Evolutionary conservation across 768 basidiomycete species (phyloP).

Genomic region (Clavaria fumosa): DNA sequence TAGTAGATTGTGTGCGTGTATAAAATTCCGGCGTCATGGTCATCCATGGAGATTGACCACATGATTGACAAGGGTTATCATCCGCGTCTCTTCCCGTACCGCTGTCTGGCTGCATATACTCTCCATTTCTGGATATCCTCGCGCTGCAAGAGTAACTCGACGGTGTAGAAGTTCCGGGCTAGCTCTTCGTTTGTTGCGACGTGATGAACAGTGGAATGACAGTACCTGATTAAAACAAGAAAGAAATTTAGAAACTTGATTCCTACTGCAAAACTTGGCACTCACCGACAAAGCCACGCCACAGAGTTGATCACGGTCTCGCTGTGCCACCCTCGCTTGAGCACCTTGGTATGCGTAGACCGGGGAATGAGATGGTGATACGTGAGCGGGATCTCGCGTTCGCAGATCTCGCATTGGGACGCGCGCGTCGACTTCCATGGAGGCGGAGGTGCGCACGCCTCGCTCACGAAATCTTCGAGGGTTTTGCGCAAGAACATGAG

Average conservation of each 20-base stretch:
- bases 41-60: too few species aligned
- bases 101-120: slow-evolving; percentile 35
- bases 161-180: slow-evolving; percentile 33
- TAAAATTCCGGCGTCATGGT: too few species aligned
- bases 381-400: slow-evolving; percentile 38
- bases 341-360: slow-evolving; percentile 35
- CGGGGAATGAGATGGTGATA: slow-evolving; percentile 49
- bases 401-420: slow-evolving; percentile 43
- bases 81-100: slow-evolving; percentile 6
- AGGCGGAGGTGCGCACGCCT: slow-evolving; percentile 34
- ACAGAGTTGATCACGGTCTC: slow-evolving; percentile 38
- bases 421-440: slow-evolving; percentile 38
- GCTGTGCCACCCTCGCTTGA: slow-evolving; percentile 43
- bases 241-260: neutral
- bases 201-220: slow-evolving; percentile 35
- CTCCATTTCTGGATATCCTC: slow-evolving; percentile 45
- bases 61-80: too few species aligned
- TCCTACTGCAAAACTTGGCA: neutral
- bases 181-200: slow-evolving; percentile 37
- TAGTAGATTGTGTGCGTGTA: too few species aligned
- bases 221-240: slow-evolving; percentile 22
- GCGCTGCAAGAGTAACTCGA: slow-evolving; percentile 31
- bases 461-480: slow-evolving; percentile 26
- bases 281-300: slow-evolving; percentile 43
- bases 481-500: slow-evolving; percentile 25